Percentiles rank a stretch among this genome's conserved stretches.
phyloP scores from a whole-genome alignment of 2,329 filamentous ascomycete species.

The Sclerotinia subarctica region DNA sequence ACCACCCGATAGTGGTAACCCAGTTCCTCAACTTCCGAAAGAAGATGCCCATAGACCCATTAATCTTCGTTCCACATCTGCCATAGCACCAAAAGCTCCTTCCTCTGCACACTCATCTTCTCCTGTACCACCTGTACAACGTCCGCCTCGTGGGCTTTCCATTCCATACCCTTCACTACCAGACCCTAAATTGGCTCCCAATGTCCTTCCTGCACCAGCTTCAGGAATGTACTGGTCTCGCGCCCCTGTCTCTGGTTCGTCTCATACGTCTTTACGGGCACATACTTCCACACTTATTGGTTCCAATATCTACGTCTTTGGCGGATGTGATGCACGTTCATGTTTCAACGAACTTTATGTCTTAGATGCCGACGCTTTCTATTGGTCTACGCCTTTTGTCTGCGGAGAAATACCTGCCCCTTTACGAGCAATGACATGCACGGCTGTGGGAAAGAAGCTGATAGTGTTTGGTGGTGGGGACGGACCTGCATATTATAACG shows the following conservation, averaged over 20 bases:
- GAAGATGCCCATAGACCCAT: constrained; percentile 42
- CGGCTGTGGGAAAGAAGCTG: constrained; percentile 66
- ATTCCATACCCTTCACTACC: constrained; percentile 55
- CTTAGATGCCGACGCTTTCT: constrained; percentile 66
- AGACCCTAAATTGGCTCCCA: constrained; percentile 53
- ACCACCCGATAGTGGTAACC: constrained; percentile 25
- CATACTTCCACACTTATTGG: constrained; percentile 66
- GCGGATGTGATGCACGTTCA: constrained; percentile 62
- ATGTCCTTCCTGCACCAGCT: constrained; percentile 61
- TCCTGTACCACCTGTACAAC: constrained; percentile 30
- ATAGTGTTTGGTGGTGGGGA: constrained; percentile 69
- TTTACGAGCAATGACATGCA: constrained; percentile 68
- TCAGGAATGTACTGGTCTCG: constrained; percentile 72
- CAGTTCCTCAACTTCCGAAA: constrained; percentile 24
- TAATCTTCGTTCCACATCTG: constrained; percentile 50
- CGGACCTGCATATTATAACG: constrained; percentile 68
- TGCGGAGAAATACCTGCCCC: constrained; percentile 63
- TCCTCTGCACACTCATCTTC: constrained; percentile 26
- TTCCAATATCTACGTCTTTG: constrained; percentile 66
- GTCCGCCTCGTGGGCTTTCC: constrained; percentile 40
- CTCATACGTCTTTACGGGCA: constrained; percentile 60
- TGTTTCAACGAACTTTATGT: constrained; percentile 71
- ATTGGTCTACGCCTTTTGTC: constrained; percentile 64
- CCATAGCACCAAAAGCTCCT: constrained; percentile 36
- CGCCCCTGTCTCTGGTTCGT: constrained; percentile 59